Evolutionary conservation across 129 eudicot genomes (phyloP).

Genomic region (Lactuca saligna): DNA sequence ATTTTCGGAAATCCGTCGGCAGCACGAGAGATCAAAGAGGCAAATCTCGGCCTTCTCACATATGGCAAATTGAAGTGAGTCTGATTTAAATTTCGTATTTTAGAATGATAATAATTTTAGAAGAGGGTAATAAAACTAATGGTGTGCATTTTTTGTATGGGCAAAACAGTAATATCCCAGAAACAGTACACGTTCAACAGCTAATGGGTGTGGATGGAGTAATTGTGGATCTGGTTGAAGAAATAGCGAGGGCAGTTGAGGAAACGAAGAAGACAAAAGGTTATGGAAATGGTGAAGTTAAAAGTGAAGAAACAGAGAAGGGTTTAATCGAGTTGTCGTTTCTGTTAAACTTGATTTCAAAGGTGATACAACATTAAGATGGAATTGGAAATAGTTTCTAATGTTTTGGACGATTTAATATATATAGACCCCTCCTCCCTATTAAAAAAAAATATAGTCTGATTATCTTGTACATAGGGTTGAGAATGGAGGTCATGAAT

Average conservation of each 20-base stretch:
- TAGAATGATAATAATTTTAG: background rate
- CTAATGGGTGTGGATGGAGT: constrained; percentile 86
- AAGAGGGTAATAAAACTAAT: too few species aligned
- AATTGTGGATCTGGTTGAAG: constrained; percentile 75
- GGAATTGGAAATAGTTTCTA: constrained; percentile 23
- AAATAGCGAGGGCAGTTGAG: constrained; percentile 53
- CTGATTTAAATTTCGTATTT: background rate
- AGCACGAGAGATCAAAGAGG: constrained; percentile 66
- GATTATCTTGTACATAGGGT: constrained; percentile 30
- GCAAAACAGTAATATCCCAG: constrained; percentile 56
- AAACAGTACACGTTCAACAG: constrained; percentile 72
- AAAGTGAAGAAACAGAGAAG: constrained; percentile 27
- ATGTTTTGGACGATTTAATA: background rate
- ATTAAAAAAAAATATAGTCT: background rate
- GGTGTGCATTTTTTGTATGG: background rate
- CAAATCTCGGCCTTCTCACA: constrained; percentile 69
- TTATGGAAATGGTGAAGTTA: constrained; percentile 18
- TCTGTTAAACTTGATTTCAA: constrained; percentile 60
- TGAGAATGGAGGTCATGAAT: constrained; percentile 13
- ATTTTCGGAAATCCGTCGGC: constrained; percentile 68
- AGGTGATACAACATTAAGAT: constrained; percentile 51
- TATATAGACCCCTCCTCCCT: constrained; percentile 16
- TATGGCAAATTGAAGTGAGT: constrained; percentile 85
- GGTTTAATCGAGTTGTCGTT: constrained; percentile 43
- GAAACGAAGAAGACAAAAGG: constrained; percentile 33